Evolutionary conservation across 306 rosid species (phyloP), one percentile per base, ranked within the genome.

Genomic region (Glycine soja): DNA sequence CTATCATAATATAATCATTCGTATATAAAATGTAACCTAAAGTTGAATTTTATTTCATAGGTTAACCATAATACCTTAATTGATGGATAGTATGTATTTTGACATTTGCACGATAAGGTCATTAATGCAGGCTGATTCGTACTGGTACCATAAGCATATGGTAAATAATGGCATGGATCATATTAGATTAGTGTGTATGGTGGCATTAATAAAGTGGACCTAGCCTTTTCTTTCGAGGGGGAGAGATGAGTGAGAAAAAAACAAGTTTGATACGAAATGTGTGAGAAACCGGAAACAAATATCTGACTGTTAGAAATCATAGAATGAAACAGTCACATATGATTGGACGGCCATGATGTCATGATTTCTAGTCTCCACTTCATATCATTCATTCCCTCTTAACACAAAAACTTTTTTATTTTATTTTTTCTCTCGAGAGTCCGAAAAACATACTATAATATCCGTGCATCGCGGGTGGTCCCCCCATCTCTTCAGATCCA

Each of bases 341-440:
- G 95, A 92, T 89, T 92, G 91, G 91, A 92, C 95, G 97, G 92
- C 86, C 91, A 65, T 89, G 95, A 92, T 92, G 92, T 91, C 96
- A 91, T 88, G 63, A 88, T 92, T 80, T 81, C 88, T 59, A 68
- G 52, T 81, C 74, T 87, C 83, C 83, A 74, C 86, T 79, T 87
- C 90, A 68, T 67, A 88, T 88, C 85, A 86, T 81, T 86, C 82
- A 82, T 70, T 82, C 66, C 83, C 81, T 57, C 47, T 24, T 24
- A 24, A 24, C 14, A 57, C 14, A 10, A 45, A 67, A 40, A 13
- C 24, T 30, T 32, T 42, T 18, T 7, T 52, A 5, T 30, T 12
- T 5, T 36, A 3, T 36, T 36, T 36, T 36, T 75, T 24, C 30
- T 24, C 2, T 1, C 1, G 30, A 24, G 30, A 24, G 30, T 24